Evolutionary conservation across 495 filamentous ascomycete genomes (phyloP).

Genomic region (Extremus antarcticus): DNA sequence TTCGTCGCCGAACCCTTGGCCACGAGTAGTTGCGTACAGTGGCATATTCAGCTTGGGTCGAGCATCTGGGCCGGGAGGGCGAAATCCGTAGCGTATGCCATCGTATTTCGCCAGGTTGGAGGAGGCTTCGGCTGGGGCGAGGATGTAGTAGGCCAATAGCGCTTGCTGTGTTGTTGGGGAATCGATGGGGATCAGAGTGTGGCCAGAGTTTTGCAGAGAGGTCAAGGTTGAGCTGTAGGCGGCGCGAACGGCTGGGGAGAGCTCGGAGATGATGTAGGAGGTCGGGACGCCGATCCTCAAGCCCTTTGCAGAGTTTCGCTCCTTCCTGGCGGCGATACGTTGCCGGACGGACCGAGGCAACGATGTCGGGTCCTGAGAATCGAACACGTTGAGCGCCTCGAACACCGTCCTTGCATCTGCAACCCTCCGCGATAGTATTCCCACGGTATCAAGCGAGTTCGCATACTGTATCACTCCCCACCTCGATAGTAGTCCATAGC

Average conservation of each 20-base stretch:
- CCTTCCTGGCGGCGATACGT: conserved; percentile 28
- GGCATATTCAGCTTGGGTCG: conserved; percentile 26
- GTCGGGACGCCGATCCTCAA: conserved; percentile 60
- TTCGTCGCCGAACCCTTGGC: conserved; percentile 66
- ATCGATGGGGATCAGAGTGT: conserved; percentile 63
- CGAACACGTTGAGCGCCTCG: conserved; percentile 47
- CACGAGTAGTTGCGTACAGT: conserved; percentile 65
- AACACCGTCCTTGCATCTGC: conserved; percentile 44
- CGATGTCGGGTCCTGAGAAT: conserved; percentile 68
- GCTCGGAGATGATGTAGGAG: conserved; percentile 81
- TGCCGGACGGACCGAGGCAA: conserved; percentile 42
- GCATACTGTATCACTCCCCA: conserved; percentile 92
- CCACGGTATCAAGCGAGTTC: conserved; percentile 91
- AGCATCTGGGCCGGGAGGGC: conserved; percentile 26
- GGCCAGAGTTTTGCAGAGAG: conserved; percentile 48
- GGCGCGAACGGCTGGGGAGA: conserved; percentile 53
- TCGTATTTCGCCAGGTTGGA: conserved; percentile 98
- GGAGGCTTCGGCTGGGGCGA: conserved; percentile 89
- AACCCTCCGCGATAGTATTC: conserved; percentile 52
- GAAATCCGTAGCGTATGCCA: conserved; percentile 75
- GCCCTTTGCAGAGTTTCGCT: too few relatives aligned
- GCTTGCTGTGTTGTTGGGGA: conserved; percentile 76
- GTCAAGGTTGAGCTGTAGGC: conserved; percentile 56
- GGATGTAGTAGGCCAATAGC: conserved; percentile 85
- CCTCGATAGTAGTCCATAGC: conserved; percentile 71